A percentile compares a stretch with the other conserved stretches of the same genome.
Conservation (phyloP, 1,284 basidiomycete genomes). For the Agaricales sp. region DNA sequence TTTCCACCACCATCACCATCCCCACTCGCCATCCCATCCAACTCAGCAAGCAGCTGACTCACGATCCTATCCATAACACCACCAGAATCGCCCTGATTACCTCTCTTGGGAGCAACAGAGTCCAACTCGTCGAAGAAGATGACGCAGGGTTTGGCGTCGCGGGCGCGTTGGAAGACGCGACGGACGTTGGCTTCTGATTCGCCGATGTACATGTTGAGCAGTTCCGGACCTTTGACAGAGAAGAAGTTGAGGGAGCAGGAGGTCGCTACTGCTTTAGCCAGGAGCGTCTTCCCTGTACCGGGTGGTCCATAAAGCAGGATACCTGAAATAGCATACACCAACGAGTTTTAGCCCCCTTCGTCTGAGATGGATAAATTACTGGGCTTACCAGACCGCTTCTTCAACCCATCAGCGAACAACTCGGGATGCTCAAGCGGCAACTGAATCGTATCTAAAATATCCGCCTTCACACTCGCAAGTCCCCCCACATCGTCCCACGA, state of each 20-base stretch:
- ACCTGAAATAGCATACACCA: slow-evolving; percentile 31
- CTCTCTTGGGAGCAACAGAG: slow-evolving; percentile 91
- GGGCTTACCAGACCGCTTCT: slow-evolving; percentile 82
- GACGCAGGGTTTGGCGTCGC: slow-evolving; percentile 86
- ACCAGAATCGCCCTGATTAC: slow-evolving; percentile 90
- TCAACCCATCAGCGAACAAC: slow-evolving; percentile 86
- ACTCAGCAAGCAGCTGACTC: slow-evolving; percentile 88
- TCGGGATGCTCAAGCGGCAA: slow-evolving; percentile 92
- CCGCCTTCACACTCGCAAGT: slow-evolving; percentile 78
- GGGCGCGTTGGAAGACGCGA: slow-evolving; percentile 83
- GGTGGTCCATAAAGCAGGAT: slow-evolving; percentile 90
- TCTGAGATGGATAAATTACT: background rate
- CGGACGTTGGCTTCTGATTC: slow-evolving; percentile 97
- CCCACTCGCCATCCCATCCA: slow-evolving; percentile 75
- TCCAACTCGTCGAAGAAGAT: slow-evolving; percentile 99
- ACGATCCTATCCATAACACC: slow-evolving; percentile 99
- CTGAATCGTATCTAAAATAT: slow-evolving; percentile 96
- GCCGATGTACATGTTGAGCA: slow-evolving; percentile 97
- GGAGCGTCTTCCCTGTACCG: slow-evolving; percentile 91
- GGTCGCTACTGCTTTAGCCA: slow-evolving; percentile 91
- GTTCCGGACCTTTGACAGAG: slow-evolving; percentile 94
- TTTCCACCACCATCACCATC: slow-evolving; percentile 25
- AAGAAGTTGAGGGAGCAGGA: slow-evolving; percentile 90
- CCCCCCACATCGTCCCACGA: slow-evolving; percentile 99
- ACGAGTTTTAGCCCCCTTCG: slow-evolving; percentile 2